Conservation (phyloP, 73 alveolate genomes). For the Paramecium bursaria region DNA sequence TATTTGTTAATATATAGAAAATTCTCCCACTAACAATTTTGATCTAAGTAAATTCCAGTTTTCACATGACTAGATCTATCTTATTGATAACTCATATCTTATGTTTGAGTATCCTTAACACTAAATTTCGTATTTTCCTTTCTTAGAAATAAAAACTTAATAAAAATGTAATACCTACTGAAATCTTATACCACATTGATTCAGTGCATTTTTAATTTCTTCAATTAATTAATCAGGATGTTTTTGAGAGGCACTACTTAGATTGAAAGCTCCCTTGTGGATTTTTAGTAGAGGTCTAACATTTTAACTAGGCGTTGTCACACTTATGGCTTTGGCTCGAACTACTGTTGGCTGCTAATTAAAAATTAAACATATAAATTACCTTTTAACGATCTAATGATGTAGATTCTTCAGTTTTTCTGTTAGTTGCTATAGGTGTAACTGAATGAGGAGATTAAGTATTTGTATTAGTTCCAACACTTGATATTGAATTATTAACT, state of each 20-base stretch:
- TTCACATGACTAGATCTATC: too few species aligned
- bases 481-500: constrained; percentile 44
- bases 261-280: constrained; percentile 66
- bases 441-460: too few species aligned
- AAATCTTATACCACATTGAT: neutral
- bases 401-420: constrained; percentile 51
- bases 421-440: constrained; percentile 18
- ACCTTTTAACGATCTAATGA: neutral
- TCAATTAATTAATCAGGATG: constrained; percentile 50
- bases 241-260: constrained; percentile 59
- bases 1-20: too few species aligned
- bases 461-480: constrained; percentile 54
- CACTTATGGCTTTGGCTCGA: constrained; percentile 14
- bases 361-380: neutral
- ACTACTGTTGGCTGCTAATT: neutral
- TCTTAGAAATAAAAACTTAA: too few species aligned
- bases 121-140: too few species aligned
- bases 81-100: too few species aligned
- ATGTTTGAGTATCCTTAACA: too few species aligned
- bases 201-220: constrained; percentile 18
- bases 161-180: constrained; percentile 26
- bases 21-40: too few species aligned
- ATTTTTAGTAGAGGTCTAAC: constrained; percentile 35
- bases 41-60: too few species aligned
- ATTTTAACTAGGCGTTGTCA: neutral